Percentiles rank a stretch among this genome's conserved stretches.
phyloP scores from a whole-genome alignment of 352 stramenopile genomes.

The Globisporangium sylvaticum region DNA sequence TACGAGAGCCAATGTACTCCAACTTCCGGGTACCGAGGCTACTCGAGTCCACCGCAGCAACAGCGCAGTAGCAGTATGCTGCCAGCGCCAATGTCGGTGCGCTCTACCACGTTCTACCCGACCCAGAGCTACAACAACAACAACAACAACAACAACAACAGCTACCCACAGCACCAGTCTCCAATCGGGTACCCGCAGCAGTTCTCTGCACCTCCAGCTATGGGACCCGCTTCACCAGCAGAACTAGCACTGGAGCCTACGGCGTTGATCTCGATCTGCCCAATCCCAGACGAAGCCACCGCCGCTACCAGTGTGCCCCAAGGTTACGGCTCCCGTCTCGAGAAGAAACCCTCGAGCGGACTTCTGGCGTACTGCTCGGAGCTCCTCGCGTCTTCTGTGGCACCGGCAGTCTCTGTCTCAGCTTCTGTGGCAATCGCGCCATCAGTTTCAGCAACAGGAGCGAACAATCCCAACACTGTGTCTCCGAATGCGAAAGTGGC shows the following conservation, averaged over 20 bases:
- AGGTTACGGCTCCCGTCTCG: neutral
- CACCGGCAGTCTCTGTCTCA: constrained; percentile 1
- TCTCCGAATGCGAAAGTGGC: constrained; percentile 28
- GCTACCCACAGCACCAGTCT: neutral
- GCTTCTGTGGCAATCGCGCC: neutral
- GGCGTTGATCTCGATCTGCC: constrained; percentile 11
- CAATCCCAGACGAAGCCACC: neutral
- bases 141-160: neutral
- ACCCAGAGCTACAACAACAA: neutral
- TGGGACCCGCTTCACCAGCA: neutral
- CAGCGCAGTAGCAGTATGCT: neutral
- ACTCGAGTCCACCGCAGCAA: neutral
- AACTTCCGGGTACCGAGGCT: neutral
- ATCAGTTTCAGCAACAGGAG: neutral
- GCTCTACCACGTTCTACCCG: neutral
- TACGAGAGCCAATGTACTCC: neutral
- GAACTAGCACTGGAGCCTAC: neutral
- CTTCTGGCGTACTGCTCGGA: constrained; percentile 46
- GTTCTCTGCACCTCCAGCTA: neutral
- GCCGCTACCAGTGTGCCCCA: neutral
- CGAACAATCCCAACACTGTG: neutral
- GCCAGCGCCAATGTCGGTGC: neutral
- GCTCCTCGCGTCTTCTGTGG: constrained; percentile 27
- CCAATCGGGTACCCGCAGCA: neutral
- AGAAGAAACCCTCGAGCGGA: constrained; percentile 23